Percentiles rank a stretch among this genome's conserved stretches.
Evolutionary conservation across 2,329 filamentous ascomycete species (phyloP).

Genomic region (Apiospora phragmitis): DNA sequence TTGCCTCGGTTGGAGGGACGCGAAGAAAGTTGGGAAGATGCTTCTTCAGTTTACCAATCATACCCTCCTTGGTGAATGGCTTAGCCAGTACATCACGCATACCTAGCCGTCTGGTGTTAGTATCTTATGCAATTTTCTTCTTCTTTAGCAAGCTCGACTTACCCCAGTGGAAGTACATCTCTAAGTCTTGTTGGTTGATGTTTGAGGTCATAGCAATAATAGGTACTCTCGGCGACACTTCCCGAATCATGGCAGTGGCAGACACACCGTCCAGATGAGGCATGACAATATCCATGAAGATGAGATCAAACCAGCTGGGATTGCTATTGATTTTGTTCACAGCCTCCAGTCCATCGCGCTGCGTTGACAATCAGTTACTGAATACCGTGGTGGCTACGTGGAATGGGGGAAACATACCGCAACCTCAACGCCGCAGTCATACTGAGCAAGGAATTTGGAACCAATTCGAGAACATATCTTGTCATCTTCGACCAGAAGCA

Average conservation of each 20-base stretch:
- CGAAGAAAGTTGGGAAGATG: slow-evolving; percentile 84
- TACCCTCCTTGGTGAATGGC: slow-evolving; percentile 88
- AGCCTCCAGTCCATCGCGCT: slow-evolving; percentile 87
- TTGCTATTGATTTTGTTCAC: slow-evolving; percentile 75
- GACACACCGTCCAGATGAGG: slow-evolving; percentile 93
- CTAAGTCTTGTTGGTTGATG: slow-evolving; percentile 93
- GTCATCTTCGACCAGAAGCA: slow-evolving; percentile 87
- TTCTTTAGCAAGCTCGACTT: slow-evolving; percentile 37
- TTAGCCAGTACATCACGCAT: slow-evolving; percentile 98
- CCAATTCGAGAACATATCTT: slow-evolving; percentile 68
- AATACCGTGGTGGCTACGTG: slow-evolving; percentile 17
- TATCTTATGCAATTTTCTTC: neutral
- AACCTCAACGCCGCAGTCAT: slow-evolving; percentile 67
- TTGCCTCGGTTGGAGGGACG: slow-evolving; percentile 49
- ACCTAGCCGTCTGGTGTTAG: slow-evolving; percentile 50
- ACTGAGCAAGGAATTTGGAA: slow-evolving; percentile 64
- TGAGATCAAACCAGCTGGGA: slow-evolving; percentile 59
- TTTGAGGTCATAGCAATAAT: slow-evolving; percentile 99
- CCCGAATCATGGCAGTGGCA: slow-evolving; percentile 88
- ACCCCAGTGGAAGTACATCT: slow-evolving; percentile 97
- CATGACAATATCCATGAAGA: slow-evolving; percentile 97
- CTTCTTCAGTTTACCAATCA: slow-evolving; percentile 83
- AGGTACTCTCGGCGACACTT: slow-evolving; percentile 78
- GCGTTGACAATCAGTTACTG: slow-evolving; percentile 26
- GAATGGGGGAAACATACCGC: slow-evolving; percentile 51